A percentile compares a stretch with the other conserved stretches of the same genome.
These are phyloP conservation scores for Leucocoprinus birnbaumii DNA, from an alignment of 768 basidiomycete genomes.

Conservation along the genomic window DNA sequence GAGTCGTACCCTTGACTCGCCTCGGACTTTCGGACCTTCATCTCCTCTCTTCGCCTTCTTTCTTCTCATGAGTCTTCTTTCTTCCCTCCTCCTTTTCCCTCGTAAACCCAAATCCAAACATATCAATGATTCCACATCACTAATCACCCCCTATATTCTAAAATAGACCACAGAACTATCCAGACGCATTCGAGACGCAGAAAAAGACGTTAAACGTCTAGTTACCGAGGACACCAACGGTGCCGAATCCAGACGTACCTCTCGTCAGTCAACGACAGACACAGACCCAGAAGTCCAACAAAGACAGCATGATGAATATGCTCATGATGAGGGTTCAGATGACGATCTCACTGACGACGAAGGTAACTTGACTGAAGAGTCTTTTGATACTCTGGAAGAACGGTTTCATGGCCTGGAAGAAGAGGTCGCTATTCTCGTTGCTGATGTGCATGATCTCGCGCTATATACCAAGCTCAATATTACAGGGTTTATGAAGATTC, in stretches of 20 bases:
- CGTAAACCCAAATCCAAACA: background rate
- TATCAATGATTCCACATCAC: background rate
- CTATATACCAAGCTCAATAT: slow-evolving; percentile 96
- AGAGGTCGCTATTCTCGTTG: slow-evolving; percentile 92
- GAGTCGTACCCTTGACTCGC: too few relatives aligned
- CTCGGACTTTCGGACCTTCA: too few relatives aligned
- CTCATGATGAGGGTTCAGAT: slow-evolving; percentile 70
- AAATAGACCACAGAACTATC: slow-evolving; percentile 80
- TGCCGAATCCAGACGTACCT: slow-evolving; percentile 17
- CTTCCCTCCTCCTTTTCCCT: too few relatives aligned
- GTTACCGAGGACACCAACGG: slow-evolving; percentile 50
- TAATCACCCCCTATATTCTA: background rate
- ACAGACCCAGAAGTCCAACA: slow-evolving; percentile 62
- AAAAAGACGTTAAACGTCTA: slow-evolving; percentile 75
- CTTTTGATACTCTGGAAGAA: slow-evolving; percentile 78
- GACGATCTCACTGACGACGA: slow-evolving; percentile 44
- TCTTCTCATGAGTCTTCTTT: too few relatives aligned
- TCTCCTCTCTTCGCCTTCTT: too few relatives aligned
- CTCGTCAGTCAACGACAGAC: slow-evolving; percentile 34
- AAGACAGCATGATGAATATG: slow-evolving; percentile 34
- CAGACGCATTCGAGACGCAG: slow-evolving; percentile 76
- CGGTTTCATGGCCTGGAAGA: slow-evolving; percentile 87
- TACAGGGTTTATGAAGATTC: slow-evolving; percentile 97
- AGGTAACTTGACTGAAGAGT: slow-evolving; percentile 41
- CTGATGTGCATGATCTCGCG: slow-evolving; percentile 88